Conservation (phyloP, 2,329 filamentous ascomycete genomes). For the Aspergillus clavatus region DNA sequence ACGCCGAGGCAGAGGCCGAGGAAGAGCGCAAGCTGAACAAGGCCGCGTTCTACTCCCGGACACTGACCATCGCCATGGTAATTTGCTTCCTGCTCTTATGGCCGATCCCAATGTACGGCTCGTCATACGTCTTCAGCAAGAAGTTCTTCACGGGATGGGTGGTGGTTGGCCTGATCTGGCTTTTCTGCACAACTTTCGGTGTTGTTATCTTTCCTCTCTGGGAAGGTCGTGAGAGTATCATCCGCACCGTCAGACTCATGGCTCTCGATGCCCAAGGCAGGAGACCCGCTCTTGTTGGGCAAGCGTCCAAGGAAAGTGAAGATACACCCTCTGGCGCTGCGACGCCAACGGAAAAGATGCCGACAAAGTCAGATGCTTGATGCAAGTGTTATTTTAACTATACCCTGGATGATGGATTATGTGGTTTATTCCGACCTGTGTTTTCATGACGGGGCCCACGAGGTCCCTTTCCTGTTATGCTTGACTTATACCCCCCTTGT, state of each 20-base stretch:
- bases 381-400: not conserved
- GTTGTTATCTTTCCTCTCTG: constrained; percentile 79
- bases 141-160: constrained; percentile 81
- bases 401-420: not conserved
- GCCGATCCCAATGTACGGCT: constrained; percentile 89
- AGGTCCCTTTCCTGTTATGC: constrained; percentile 2
- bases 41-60: constrained; percentile 52
- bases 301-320: constrained; percentile 37
- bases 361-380: constrained; percentile 12
- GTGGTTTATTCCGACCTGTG: constrained; percentile 6
- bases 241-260: constrained; percentile 58
- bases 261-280: constrained; percentile 53
- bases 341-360: constrained; percentile 45
- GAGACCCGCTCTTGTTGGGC: constrained; percentile 28
- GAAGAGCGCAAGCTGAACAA: constrained; percentile 50
- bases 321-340: constrained; percentile 42
- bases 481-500: constrained; percentile 5
- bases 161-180: constrained; percentile 70
- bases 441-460: not conserved
- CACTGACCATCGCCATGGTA: constrained; percentile 59
- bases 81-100: constrained; percentile 72
- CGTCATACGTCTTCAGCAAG: constrained; percentile 74
- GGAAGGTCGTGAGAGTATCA: constrained; percentile 67
- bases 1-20: constrained; percentile 36
- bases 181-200: constrained; percentile 65